Evolutionary conservation across 495 filamentous ascomycete species (phyloP), one percentile per base, ranked within the genome.

Genomic region (Tuber calosporum): DNA sequence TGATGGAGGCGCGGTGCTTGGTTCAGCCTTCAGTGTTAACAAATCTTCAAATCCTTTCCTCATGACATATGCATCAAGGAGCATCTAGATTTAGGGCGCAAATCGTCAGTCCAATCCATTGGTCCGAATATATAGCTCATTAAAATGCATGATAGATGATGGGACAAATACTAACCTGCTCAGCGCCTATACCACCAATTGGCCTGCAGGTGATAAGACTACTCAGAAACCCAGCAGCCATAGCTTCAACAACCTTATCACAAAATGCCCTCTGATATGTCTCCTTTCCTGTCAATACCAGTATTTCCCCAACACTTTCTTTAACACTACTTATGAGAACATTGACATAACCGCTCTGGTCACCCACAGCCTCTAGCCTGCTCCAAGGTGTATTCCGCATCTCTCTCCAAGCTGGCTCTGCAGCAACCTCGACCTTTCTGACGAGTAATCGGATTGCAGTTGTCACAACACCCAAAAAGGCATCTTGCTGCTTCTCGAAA

Each of bases 321-420:
- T 94, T 92, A 66, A 94, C 85, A 73, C 88, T 88, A 34, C 86
- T 85, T 69, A 97, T 82, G 8, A 98, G 85, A 79, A 96, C 92
- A 40, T 87, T 87, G 41, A 97, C 92, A 77, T 97, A 98, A 0
- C 91, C 90, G 83, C 93, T 97, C 78, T 97, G 94, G 80, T 98
- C 95, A 72, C 92, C 93, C n/a, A 97, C 96, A 73, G 86, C 90
- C 77, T 98, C 96, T 84, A 99, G 90, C 75, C 91, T 92, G 80
- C 89, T 90, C 95, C 95, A 99, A n/a, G 93, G 90, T 0, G 89
- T 95, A 80, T 97, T 96, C 73, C 92, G 91, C 95, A 99, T 98
- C 85, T 98, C 96, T 70, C 94, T 89, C 94, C 94, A 98, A 19
- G 89, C 89, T 3, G 91, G 88, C 74, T 97, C 95, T 76, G 92